Conservation (phyloP, 805 yeast species). For the Sungouiozyma ichnusensis region DNA sequence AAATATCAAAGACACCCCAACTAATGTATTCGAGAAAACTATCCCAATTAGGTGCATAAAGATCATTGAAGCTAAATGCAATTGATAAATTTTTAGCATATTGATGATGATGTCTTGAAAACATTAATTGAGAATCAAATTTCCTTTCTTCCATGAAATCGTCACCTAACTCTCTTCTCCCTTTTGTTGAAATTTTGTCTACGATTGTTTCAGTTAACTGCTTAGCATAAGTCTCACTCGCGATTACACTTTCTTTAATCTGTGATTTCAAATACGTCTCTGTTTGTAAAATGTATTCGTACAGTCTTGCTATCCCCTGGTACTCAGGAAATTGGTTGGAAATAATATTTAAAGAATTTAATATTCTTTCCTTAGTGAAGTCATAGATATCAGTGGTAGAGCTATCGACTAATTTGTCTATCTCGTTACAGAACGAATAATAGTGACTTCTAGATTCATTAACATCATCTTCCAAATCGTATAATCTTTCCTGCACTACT, state of each 20-base stretch:
- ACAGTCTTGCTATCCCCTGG: conserved; percentile 51
- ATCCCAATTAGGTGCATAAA: conserved; percentile 66
- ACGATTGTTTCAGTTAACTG: conserved; percentile 49
- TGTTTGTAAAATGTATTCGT: conserved; percentile 59
- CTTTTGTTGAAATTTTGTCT: conserved; percentile 48
- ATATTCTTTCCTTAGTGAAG: conserved; percentile 44
- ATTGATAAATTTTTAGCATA: conserved; percentile 48
- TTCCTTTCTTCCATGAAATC: conserved; percentile 46
- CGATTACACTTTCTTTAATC: conserved; percentile 51
- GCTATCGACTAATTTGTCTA: conserved; percentile 54
- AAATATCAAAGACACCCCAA: conserved; percentile 26
- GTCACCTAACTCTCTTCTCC: conserved; percentile 53
- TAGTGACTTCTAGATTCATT: conserved; percentile 44
- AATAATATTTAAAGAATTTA: conserved; percentile 36
- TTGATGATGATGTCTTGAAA: conserved; percentile 59
- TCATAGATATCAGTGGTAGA: conserved; percentile 50
- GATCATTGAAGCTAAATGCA: conserved; percentile 57
- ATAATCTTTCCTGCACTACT: conserved; percentile 39
- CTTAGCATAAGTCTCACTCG: conserved; percentile 64
- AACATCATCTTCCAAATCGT: conserved; percentile 52
- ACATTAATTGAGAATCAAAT: conserved; percentile 73
- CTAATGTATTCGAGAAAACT: conserved; percentile 36
- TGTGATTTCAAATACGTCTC: conserved; percentile 57
- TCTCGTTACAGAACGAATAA: conserved; percentile 42
- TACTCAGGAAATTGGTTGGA: conserved; percentile 35